Base-by-base conservation (phyloP, 768 basidiomycete genomes). In the Mycena sanguinolenta region DNA sequence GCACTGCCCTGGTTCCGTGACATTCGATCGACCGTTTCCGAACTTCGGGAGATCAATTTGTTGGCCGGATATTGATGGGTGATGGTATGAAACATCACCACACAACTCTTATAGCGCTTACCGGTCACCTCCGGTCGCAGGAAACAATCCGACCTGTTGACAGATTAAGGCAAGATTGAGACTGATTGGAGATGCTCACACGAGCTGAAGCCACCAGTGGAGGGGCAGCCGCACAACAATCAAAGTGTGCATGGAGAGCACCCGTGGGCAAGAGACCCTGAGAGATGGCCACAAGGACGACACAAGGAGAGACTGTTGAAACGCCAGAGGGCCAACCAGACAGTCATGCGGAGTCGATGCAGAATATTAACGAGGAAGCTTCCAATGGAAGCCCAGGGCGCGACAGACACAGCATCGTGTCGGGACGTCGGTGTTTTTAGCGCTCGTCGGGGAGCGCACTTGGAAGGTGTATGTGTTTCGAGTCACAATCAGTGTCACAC, bases 371-470 rank as follows among this genome's bases (percentile, higher is more conserved):
- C 54, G 25, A 49, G 21, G 60, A 57, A 64, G 32, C 38, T n/a
- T 55, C 52, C 57, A 13, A 55, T 60, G 63, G 69, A 61, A 69
- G 28, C 34, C 25, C 1, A 2, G 64, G 69, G 58, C 59, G 42
- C 50, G 50, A 63, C 44, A 58, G 55, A 17, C 62, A 69, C 69
- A 49, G 67, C 61, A 39, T 55, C 50, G 36, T 6, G 68, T 55
- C 69, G 69, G 58, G 67, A n/a, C 30, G 67, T 58, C 67, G 67
- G 67, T 28, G 9, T 34, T 46, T 54, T 59, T 54, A 38, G 62
- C 68, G 68, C 61, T 27, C 42, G 68, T 59, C 68, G 68, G 68
- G 62, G 14, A 28, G 57, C 58, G 63, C 55, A 32, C 19, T 49
- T 53, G 62, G 16, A 63, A 38, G 69, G 32, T 49, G 53, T 64